A percentile compares a stretch with the other conserved stretches of the same genome.
Conservation (phyloP, 2,329 filamentous ascomycete genomes). For the Sclerotinia trifoliorum region DNA sequence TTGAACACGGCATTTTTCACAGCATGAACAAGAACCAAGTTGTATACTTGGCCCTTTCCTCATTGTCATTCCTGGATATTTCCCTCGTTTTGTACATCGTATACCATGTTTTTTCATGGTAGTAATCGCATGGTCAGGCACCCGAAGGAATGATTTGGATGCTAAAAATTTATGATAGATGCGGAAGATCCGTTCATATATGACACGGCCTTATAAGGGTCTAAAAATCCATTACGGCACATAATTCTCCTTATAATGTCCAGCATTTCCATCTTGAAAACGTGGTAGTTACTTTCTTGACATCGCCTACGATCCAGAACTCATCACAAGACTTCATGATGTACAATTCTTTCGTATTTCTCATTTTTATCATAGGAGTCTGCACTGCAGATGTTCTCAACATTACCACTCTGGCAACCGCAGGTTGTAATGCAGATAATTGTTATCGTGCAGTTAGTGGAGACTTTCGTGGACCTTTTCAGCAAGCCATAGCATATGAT, state of each 20-base stretch:
- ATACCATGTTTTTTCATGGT: slow-evolving; percentile 21
- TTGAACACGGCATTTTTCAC: slow-evolving; percentile 21
- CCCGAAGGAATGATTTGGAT: slow-evolving; percentile 3
- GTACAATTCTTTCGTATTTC: background rate
- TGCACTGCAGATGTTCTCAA: background rate
- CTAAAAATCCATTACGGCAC: background rate
- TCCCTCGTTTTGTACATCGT: slow-evolving; percentile 11
- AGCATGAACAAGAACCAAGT: slow-evolving; percentile 8
- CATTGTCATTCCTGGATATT: slow-evolving; percentile 14
- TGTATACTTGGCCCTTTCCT: slow-evolving; percentile 3
- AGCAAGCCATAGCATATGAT: slow-evolving; percentile 17
- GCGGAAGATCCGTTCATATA: background rate
- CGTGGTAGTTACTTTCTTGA: background rate
- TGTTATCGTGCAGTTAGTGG: slow-evolving; percentile 22
- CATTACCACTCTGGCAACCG: background rate
- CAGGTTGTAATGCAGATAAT: slow-evolving; percentile 20
- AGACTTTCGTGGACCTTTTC: slow-evolving; percentile 17
- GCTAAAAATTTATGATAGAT: slow-evolving; percentile 12
- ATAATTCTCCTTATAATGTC: background rate
- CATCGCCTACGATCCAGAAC: background rate
- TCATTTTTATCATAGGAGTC: background rate
- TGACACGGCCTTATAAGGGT: background rate
- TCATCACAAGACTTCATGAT: background rate
- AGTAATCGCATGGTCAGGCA: slow-evolving; percentile 12
- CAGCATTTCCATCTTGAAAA: background rate